Conservation (phyloP, 2,329 filamentous ascomycete species). For the Alternaria sp. region DNA sequence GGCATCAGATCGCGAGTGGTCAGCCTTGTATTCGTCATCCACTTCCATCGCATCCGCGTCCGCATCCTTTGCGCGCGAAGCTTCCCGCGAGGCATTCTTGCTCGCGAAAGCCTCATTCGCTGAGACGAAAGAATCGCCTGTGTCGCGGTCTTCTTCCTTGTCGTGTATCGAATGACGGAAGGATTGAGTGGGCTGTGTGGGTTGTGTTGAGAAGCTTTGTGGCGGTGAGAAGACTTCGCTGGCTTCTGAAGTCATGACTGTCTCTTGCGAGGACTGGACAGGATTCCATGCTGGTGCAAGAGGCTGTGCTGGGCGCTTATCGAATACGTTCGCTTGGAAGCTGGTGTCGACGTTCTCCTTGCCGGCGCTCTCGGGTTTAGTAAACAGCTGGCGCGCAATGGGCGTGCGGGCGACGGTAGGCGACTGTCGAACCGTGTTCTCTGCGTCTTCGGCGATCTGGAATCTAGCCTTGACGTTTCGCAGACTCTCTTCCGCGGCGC, state of each 20-base stretch:
- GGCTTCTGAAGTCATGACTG: constrained; percentile 32
- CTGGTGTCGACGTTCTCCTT: constrained; percentile 35
- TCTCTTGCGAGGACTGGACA: constrained; percentile 38
- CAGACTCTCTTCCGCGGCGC: constrained; percentile 61
- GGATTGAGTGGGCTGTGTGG: constrained; percentile 38
- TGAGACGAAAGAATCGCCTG: constrained; percentile 57
- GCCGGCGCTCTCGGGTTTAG: constrained; percentile 33
- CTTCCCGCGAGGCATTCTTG: constrained; percentile 38
- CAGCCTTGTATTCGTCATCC: constrained; percentile 34
- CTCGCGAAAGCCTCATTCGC: constrained; percentile 52
- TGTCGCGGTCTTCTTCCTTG: constrained; percentile 38
- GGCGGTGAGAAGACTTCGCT: constrained; percentile 42
- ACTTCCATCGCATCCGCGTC: constrained; percentile 41
- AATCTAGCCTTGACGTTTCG: constrained; percentile 63
- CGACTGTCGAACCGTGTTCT: constrained; percentile 40
- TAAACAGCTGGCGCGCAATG: constrained; percentile 36
- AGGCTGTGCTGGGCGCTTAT: constrained; percentile 51
- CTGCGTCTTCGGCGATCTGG: constrained; percentile 64
- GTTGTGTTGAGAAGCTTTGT: constrained; percentile 41
- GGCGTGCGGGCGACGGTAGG: constrained; percentile 32
- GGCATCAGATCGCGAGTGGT: constrained; percentile 24
- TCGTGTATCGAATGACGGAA: constrained; percentile 32
- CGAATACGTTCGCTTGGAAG: constrained; percentile 25
- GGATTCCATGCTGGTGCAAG: constrained; percentile 42
- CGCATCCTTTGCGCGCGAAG: constrained; percentile 25